Conservation (phyloP, 495 filamentous ascomycete genomes). For the Talaromyces liani region DNA sequence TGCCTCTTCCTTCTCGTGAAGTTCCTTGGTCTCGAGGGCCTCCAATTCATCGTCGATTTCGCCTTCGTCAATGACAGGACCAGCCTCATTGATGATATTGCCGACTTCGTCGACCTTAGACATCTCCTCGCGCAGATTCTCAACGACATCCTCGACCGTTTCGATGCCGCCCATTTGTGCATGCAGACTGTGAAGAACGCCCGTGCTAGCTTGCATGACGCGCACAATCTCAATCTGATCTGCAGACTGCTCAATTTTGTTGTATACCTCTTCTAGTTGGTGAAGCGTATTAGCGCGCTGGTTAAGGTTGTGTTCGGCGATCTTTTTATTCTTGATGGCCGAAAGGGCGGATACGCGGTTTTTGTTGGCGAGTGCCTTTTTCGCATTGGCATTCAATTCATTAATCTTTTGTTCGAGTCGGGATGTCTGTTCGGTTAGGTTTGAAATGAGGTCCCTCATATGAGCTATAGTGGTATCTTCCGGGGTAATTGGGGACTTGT, state of each 20-base stretch:
- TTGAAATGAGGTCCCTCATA: constrained; percentile 58
- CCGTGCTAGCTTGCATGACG: constrained; percentile 71
- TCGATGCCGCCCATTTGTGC: constrained; percentile 69
- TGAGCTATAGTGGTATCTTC: constrained; percentile 77
- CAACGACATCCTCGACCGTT: constrained; percentile 66
- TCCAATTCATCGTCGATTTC: constrained; percentile 88
- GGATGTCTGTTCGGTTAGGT: constrained; percentile 56
- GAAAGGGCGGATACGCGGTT: constrained; percentile 68
- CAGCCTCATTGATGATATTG: constrained; percentile 59
- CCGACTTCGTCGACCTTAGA: constrained; percentile 74
- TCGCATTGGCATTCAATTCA: constrained; percentile 47
- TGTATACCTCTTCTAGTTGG: constrained; percentile 78
- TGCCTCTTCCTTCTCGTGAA: constrained; percentile 44
- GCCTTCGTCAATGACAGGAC: constrained; percentile 60
- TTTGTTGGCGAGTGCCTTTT: constrained; percentile 57
- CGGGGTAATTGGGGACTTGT: constrained; percentile 49
- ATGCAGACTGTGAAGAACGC: constrained; percentile 65
- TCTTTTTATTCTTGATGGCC: constrained; percentile 75
- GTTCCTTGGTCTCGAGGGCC: constrained; percentile 62
- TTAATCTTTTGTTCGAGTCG: constrained; percentile 48
- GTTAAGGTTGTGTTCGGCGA: constrained; percentile 61
- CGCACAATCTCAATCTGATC: constrained; percentile 73
- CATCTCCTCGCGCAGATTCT: constrained; percentile 72
- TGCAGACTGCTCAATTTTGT: constrained; percentile 74
- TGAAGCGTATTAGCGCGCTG: constrained; percentile 59